A percentile compares a stretch with the other conserved stretches of the same genome.
phyloP scores from a whole-genome alignment of 1,284 basidiomycete genomes.

The Sporisorium graminicola region DNA sequence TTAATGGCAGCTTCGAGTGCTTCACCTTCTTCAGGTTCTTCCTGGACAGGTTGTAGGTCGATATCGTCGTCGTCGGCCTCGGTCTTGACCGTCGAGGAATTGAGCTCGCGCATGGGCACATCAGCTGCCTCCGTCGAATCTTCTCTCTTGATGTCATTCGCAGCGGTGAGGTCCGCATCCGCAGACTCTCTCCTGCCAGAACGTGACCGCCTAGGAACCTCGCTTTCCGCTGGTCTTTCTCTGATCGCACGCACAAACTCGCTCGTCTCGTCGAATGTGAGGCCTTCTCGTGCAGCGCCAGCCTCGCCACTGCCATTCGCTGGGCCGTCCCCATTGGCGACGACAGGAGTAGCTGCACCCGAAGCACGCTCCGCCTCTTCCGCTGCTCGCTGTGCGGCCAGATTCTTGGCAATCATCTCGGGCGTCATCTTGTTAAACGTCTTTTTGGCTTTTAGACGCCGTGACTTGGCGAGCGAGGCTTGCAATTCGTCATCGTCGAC shows the following conservation, averaged over 20 bases:
- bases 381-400: constrained; percentile 76
- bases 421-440: constrained; percentile 80
- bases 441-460: constrained; percentile 84
- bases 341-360: constrained; percentile 7
- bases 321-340: constrained; percentile 2
- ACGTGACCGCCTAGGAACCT: constrained; percentile 33
- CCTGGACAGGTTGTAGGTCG: constrained; percentile 72
- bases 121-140: constrained; percentile 68
- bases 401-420: constrained; percentile 84
- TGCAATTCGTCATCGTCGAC: constrained; percentile 99
- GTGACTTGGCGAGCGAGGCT: constrained; percentile 86
- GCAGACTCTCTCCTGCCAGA: constrained; percentile 25
- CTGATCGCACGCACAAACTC: constrained; percentile 94
- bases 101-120: constrained; percentile 31
- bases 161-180: constrained; percentile 58
- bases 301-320: background rate
- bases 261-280: constrained; percentile 95
- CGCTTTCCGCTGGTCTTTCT: constrained; percentile 72
- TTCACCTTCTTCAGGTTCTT: constrained; percentile 70
- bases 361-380: constrained; percentile 74
- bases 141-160: constrained; percentile 71
- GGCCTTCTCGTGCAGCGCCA: constrained; percentile 49
- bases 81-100: constrained; percentile 67
- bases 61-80: constrained; percentile 72
- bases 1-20: constrained; percentile 7